Conservation (phyloP, 192 early-diverging fungal species). For the Lobosporangium transversale region DNA sequence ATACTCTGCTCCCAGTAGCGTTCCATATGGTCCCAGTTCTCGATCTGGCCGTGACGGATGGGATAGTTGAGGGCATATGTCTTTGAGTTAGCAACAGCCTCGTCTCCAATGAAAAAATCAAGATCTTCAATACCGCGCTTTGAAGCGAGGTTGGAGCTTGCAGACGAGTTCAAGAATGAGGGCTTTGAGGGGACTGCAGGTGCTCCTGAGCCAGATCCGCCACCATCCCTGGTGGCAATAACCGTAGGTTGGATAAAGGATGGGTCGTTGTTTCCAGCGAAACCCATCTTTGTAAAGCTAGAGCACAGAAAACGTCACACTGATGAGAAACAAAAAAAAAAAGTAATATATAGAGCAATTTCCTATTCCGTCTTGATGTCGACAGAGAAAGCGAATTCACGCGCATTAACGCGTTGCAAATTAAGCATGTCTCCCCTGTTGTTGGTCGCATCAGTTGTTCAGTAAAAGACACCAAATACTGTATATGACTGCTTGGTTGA, state of each 20-base stretch:
- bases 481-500: no score
- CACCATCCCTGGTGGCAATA: conserved; percentile 82
- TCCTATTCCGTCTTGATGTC: no score
- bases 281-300: conserved; percentile 97
- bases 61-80: conserved; percentile 91
- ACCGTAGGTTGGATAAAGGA: conserved; percentile 97
- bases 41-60: conserved; percentile 97
- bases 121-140: conserved; percentile 98
- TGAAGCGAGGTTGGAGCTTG: conserved; percentile 80
- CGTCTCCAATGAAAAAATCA: conserved; percentile 97
- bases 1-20: conserved; percentile 98
- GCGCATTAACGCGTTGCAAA: no score
- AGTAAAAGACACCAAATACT: no score
- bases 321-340: not conserved
- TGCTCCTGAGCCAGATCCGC: conserved; percentile 51
- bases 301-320: conserved; percentile 17
- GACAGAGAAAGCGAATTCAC: no score
- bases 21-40: conserved; percentile 99
- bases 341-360: no score
- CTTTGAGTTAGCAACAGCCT: conserved; percentile 90
- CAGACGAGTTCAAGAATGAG: conserved; percentile 55
- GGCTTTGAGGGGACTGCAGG: conserved; percentile 64
- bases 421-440: no score
- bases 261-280: conserved; percentile 95
- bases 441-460: no score